Conservation (phyloP, 1,139 yeast species). For the Hyphopichia burtonii region DNA sequence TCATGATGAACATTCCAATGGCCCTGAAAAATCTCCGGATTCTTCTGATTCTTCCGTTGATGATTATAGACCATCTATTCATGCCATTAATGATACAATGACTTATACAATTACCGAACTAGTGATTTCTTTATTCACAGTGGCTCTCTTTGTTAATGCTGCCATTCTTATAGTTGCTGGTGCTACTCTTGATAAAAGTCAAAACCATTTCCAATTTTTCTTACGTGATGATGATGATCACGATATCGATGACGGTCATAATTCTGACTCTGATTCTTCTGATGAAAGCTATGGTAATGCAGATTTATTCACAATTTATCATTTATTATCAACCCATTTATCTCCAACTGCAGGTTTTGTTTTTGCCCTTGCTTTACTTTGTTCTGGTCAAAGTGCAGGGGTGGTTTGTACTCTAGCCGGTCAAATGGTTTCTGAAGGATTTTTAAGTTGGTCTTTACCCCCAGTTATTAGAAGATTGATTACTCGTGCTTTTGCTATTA, state of each 20-base stretch:
- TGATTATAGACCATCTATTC: constrained; percentile 60
- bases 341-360: constrained; percentile 92
- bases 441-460: constrained; percentile 76
- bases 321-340: constrained; percentile 66
- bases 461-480: constrained; percentile 85
- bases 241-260: constrained; percentile 35
- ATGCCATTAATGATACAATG: constrained; percentile 67
- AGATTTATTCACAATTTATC: constrained; percentile 82
- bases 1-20: not conserved
- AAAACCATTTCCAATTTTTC: constrained; percentile 3
- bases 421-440: constrained; percentile 95
- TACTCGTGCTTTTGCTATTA: constrained; percentile 81
- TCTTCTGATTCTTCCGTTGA: constrained; percentile 21
- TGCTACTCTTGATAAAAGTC: constrained; percentile 46
- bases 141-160: constrained; percentile 77
- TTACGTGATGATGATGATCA: constrained; percentile 17
- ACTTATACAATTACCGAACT: constrained; percentile 67
- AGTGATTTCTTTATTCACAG: constrained; percentile 63
- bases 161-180: constrained; percentile 80
- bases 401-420: constrained; percentile 97
- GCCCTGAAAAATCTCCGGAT: constrained; percentile 1
- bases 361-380: constrained; percentile 86
- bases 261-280: constrained; percentile 33
- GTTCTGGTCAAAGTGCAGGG: constrained; percentile 98
- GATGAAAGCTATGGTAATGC: constrained; percentile 56